These are phyloP conservation scores for Ustilago tritici DNA, from an alignment of 1,284 basidiomycete genomes.

Conservation along the genomic window DNA sequence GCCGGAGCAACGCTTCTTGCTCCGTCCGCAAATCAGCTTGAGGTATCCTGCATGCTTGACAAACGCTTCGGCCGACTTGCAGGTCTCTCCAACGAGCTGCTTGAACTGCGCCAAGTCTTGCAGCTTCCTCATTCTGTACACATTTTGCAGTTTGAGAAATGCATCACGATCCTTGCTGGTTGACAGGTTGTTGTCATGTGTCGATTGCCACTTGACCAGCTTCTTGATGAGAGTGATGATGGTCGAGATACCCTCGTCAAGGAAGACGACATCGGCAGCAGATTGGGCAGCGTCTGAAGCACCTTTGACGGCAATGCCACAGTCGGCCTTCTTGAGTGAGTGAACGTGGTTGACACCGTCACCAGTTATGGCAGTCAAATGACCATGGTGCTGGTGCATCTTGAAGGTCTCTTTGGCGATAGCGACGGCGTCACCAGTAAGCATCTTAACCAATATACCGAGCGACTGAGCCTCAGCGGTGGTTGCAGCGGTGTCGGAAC, in stretches of 20 bases:
- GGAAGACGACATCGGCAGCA: constrained; percentile 74
- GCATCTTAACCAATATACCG: constrained; percentile 75
- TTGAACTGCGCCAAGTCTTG: too few species aligned
- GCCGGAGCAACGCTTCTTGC: too few species aligned
- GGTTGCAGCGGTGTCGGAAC: constrained; percentile 73
- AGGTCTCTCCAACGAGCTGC: too few species aligned
- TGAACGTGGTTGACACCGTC: constrained; percentile 72
- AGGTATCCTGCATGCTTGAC: too few species aligned
- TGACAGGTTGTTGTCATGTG: too few species aligned
- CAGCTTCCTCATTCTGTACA: too few species aligned
- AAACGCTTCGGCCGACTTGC: too few species aligned
- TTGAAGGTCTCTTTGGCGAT: constrained; percentile 75
- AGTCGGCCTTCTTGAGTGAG: constrained; percentile 72
- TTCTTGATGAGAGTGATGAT: constrained; percentile 75
- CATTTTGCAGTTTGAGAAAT: too few species aligned
- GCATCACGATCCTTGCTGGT: too few species aligned
- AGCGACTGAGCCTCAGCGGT: constrained; percentile 74
- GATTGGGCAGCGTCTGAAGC: constrained; percentile 73
- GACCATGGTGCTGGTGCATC: constrained; percentile 74
- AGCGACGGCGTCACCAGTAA: constrained; percentile 75
- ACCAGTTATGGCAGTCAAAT: constrained; percentile 74
- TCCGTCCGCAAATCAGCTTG: too few species aligned
- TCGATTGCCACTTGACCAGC: too few species aligned
- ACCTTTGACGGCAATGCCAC: constrained; percentile 73
- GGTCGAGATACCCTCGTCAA: constrained; percentile 72